These are phyloP conservation scores for Emericellopsis atlantica DNA, from an alignment of 2,329 filamentous ascomycete genomes.

Conservation along the genomic window DNA sequence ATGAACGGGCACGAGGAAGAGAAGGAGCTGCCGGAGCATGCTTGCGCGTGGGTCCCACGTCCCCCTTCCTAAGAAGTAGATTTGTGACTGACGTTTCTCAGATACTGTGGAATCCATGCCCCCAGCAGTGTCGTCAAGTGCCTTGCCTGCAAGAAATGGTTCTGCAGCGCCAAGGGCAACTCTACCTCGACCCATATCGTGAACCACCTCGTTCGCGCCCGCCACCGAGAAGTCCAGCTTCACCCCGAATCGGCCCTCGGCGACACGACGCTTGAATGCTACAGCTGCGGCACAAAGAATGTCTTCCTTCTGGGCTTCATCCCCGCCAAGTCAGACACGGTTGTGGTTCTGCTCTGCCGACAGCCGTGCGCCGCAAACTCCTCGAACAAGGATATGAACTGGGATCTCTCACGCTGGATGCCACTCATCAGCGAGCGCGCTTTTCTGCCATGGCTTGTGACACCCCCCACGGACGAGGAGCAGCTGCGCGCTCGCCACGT, in stretches of 20 bases:
- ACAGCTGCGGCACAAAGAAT: slow-evolving; percentile 99
- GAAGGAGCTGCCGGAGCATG: slow-evolving; percentile 83
- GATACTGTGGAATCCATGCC: slow-evolving; percentile 96
- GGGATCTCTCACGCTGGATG: slow-evolving; percentile 97
- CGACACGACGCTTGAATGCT: slow-evolving; percentile 94
- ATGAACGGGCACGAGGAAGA: slow-evolving; percentile 57
- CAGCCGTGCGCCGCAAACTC: slow-evolving; percentile 92
- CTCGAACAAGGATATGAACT: slow-evolving; percentile 98
- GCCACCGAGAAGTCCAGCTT: slow-evolving; percentile 97
- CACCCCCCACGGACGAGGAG: slow-evolving; percentile 80
- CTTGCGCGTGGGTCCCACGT: slow-evolving; percentile 66
- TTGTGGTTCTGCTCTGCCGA: slow-evolving; percentile 90
- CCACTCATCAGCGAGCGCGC: slow-evolving; percentile 94
- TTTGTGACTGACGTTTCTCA: slow-evolving; percentile 23
- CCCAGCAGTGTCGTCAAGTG: slow-evolving; percentile 94
- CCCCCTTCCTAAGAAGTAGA: background rate
- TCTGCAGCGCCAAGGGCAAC: slow-evolving; percentile 94
- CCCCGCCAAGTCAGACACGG: slow-evolving; percentile 94
- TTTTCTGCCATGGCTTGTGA: slow-evolving; percentile 88
- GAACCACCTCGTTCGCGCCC: slow-evolving; percentile 91
- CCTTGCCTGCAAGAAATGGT: slow-evolving; percentile 93
- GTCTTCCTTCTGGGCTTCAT: slow-evolving; percentile 97
- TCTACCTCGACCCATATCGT: slow-evolving; percentile 96
- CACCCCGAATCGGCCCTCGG: slow-evolving; percentile 87
- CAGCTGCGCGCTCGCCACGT: slow-evolving; percentile 90